phyloP scores from a whole-genome alignment of 768 basidiomycete genomes.

The Amanita subjunquillea region DNA sequence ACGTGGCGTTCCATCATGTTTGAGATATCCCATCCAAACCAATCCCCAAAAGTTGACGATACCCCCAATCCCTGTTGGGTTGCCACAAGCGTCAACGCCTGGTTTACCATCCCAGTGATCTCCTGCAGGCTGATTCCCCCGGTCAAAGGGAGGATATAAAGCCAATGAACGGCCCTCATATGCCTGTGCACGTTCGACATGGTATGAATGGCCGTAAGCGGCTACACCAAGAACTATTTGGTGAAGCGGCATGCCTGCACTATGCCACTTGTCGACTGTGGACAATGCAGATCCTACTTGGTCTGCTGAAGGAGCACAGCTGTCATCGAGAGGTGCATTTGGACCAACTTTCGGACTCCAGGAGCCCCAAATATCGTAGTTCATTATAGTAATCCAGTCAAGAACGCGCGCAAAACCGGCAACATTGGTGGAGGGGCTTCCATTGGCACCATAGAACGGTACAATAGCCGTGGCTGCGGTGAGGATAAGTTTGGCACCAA shows the following conservation, averaged over 20 bases:
- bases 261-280: slow-evolving; percentile 62
- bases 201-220: slow-evolving; percentile 74
- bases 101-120: slow-evolving; percentile 54
- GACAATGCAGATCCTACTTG: slow-evolving; percentile 68
- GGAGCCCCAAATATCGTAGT: slow-evolving; percentile 60
- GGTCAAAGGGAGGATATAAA: slow-evolving; percentile 45
- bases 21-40: slow-evolving; percentile 45
- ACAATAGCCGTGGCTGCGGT: slow-evolving; percentile 30
- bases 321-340: slow-evolving; percentile 78
- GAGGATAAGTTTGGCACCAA: slow-evolving; percentile 48
- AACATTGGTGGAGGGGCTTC: slow-evolving; percentile 53
- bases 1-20: slow-evolving; percentile 33
- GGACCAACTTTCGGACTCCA: slow-evolving; percentile 66
- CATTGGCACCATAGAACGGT: slow-evolving; percentile 33
- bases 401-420: slow-evolving; percentile 66
- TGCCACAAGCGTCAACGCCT: slow-evolving; percentile 48
- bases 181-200: slow-evolving; percentile 36
- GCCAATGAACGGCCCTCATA: slow-evolving; percentile 29
- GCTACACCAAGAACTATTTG: slow-evolving; percentile 79
- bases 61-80: slow-evolving; percentile 37
- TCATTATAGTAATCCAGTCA: slow-evolving; percentile 46
- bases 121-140: slow-evolving; percentile 37
- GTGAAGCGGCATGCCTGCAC: slow-evolving; percentile 62
- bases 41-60: slow-evolving; percentile 58
- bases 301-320: slow-evolving; percentile 49